Conservation (phyloP, 176 grass and related monocot genomes). For the Hordeum marinum region DNA sequence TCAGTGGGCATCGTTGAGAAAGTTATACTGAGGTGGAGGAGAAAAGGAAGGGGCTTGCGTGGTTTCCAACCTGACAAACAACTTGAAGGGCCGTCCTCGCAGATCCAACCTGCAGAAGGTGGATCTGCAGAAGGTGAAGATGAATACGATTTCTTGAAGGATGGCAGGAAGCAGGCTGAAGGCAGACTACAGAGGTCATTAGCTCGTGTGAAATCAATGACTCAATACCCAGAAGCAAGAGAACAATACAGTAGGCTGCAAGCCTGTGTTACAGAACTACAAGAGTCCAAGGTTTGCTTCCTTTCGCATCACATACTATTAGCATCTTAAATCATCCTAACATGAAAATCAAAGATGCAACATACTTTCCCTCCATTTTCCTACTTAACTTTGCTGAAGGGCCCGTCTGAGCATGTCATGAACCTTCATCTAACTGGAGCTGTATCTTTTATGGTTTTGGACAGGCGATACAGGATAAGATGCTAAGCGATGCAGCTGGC, state of each 20-base stretch:
- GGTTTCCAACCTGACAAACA: conserved; percentile 61
- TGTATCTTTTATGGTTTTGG: conserved; percentile 12
- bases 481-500: conserved; percentile 33
- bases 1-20: conserved; percentile 89
- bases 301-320: not conserved
- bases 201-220: conserved; percentile 89
- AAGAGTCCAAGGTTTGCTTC: conserved; percentile 56
- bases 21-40: conserved; percentile 91
- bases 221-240: conserved; percentile 96
- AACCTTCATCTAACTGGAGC: not conserved
- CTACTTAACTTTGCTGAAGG: not conserved
- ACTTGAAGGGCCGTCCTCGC: conserved; percentile 42
- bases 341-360: not conserved
- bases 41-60: conserved; percentile 68
- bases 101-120: conserved; percentile 47
- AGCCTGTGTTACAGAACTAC: conserved; percentile 47
- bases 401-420: not conserved
- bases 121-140: conserved; percentile 40
- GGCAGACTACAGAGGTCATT: conserved; percentile 82
- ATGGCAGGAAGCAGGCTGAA: conserved; percentile 91
- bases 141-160: conserved; percentile 83
- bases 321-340: not conserved
- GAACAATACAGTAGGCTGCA: conserved; percentile 82
- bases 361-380: not conserved
- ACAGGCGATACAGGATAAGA: conserved; percentile 59